Conservation (phyloP, 1,139 yeast species). For the Saccharomycopsis hybrid region DNA sequence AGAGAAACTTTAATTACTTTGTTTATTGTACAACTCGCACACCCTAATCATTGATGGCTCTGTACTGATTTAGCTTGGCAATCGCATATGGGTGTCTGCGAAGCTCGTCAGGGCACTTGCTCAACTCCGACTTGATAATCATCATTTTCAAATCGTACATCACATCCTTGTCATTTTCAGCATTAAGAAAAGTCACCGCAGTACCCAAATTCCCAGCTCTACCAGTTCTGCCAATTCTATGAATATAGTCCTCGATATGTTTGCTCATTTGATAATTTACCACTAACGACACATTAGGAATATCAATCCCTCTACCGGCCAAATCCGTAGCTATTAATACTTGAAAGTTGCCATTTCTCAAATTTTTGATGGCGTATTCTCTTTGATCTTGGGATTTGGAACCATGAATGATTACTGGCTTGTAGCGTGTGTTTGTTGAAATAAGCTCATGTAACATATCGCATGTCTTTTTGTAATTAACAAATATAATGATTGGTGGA, state of each 20-base stretch:
- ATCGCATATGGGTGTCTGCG: constrained; percentile 17
- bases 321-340: constrained; percentile 88
- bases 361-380: constrained; percentile 64
- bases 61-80: constrained; percentile 16
- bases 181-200: constrained; percentile 64
- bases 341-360: constrained; percentile 54
- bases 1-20: too few relatives aligned
- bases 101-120: constrained; percentile 19
- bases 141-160: constrained; percentile 38
- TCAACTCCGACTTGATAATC: constrained; percentile 14
- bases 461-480: constrained; percentile 67
- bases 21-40: too few relatives aligned
- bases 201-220: constrained; percentile 81
- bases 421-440: constrained; percentile 36
- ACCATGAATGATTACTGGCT: constrained; percentile 71
- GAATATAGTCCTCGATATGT: constrained; percentile 77
- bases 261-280: constrained; percentile 80
- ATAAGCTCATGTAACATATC: constrained; percentile 56
- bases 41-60: constrained; percentile 10
- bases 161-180: constrained; percentile 48
- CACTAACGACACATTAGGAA: constrained; percentile 78
- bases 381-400: constrained; percentile 83
- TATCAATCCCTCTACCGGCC: constrained; percentile 95
- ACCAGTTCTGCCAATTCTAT: constrained; percentile 94
- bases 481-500: constrained; percentile 73